phyloP scores from a whole-genome alignment of 2,329 filamentous ascomycete species.

The Didymella glomerata region DNA sequence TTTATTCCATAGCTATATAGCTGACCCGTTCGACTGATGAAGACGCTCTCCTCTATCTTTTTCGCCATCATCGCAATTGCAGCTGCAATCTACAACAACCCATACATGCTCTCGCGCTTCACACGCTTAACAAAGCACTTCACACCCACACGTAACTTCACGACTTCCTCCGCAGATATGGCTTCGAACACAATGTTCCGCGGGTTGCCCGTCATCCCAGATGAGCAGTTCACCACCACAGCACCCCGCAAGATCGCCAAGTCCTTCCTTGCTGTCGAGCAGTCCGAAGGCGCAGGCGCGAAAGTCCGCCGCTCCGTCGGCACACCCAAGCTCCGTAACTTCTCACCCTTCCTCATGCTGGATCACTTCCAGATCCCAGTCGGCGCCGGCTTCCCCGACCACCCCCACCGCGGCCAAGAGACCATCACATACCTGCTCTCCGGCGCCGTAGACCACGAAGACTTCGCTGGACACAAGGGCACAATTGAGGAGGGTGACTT shows the following conservation, averaged over 20 bases:
- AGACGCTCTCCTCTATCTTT: constrained; percentile 52
- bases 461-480: constrained; percentile 86
- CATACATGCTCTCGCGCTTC: constrained; percentile 54
- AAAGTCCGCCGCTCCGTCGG: constrained; percentile 87
- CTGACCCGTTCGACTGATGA: constrained; percentile 45
- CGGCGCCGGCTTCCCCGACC: constrained; percentile 89
- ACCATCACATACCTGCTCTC: constrained; percentile 89
- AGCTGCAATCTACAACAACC: constrained; percentile 50
- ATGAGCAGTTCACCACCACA: constrained; percentile 49
- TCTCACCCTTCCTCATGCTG: constrained; percentile 94
- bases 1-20: constrained; percentile 45
- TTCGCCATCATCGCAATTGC: constrained; percentile 54
- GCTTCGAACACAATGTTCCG: constrained; percentile 51
- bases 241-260: constrained; percentile 78
- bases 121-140: constrained; percentile 43
- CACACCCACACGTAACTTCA: constrained; percentile 31
- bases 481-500: constrained; percentile 88
- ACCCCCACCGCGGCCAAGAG: constrained; percentile 83
- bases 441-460: constrained; percentile 89
- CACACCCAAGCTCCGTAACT: constrained; percentile 81
- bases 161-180: constrained; percentile 41
- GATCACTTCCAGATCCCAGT: constrained; percentile 83
- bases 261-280: constrained; percentile 83
- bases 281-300: constrained; percentile 87
- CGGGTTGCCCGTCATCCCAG: constrained; percentile 60